These are phyloP conservation scores for Trichoderma gamsii DNA, from an alignment of 495 filamentous ascomycete genomes.

Conservation along the genomic window DNA sequence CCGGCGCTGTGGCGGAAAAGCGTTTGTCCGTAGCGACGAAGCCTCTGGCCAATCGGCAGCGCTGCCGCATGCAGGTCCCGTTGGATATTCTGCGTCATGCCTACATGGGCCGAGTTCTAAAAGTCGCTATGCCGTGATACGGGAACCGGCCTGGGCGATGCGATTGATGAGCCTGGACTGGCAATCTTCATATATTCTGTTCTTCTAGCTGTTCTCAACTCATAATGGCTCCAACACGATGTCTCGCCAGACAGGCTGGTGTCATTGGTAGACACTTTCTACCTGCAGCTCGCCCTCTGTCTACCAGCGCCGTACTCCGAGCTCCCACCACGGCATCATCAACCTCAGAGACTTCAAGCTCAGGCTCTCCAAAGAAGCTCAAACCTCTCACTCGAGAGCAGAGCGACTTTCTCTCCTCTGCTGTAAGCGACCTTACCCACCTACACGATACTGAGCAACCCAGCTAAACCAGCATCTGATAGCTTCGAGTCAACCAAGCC, in stretches of 20 bases:
- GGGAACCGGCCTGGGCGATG: background rate
- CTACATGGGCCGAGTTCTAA: conserved; percentile 1
- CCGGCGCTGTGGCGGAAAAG: background rate
- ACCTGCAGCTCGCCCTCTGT: background rate
- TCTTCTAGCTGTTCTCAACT: background rate
- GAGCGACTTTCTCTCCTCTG: conserved; percentile 68
- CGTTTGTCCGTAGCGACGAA: background rate
- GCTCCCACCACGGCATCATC: background rate
- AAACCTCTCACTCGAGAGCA: conserved; percentile 65
- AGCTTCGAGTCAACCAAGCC: conserved; percentile 82
- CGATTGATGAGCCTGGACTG: background rate
- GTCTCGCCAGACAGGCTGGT: conserved; percentile 2
- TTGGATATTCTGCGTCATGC: background rate
- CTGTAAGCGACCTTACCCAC: conserved; percentile 40
- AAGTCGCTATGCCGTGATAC: background rate
- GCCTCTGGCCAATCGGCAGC: background rate
- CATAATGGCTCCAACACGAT: conserved; percentile 5
- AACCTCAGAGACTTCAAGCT: background rate
- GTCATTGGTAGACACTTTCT: background rate
- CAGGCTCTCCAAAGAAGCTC: conserved; percentile 34
- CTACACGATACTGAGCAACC: background rate
- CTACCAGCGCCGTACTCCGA: conserved; percentile 11
- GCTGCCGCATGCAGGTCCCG: background rate
- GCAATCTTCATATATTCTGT: background rate
- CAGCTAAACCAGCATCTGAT: background rate